phyloP scores from a whole-genome alignment of 2,329 filamentous ascomycete genomes.

The Microsporum ferrugineum region DNA sequence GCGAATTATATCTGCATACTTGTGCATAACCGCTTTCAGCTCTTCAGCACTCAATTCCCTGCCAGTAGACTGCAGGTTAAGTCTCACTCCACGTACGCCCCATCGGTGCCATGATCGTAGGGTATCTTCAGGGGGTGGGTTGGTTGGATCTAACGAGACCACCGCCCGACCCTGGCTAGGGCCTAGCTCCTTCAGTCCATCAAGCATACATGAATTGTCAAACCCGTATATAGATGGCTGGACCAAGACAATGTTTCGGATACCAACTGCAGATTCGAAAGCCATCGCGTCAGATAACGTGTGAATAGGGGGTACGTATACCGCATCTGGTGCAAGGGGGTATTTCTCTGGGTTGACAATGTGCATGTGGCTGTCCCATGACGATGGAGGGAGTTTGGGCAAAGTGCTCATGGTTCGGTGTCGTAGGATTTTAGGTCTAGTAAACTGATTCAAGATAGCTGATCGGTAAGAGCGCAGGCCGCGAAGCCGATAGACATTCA shows the following conservation, averaged over 20 bases:
- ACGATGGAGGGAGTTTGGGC: constrained; percentile 21
- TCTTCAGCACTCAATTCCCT: constrained; percentile 31
- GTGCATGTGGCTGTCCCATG: constrained; percentile 56
- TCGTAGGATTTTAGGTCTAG: neutral
- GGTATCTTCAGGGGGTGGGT: constrained; percentile 27
- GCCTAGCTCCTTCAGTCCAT: constrained; percentile 42
- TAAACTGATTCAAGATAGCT: neutral
- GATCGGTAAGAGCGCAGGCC: neutral
- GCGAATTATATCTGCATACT: constrained; percentile 42
- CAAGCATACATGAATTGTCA: constrained; percentile 50
- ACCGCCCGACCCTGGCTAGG: constrained; percentile 43
- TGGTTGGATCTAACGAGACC: constrained; percentile 44
- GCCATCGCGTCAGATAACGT: constrained; percentile 40
- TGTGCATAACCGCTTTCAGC: constrained; percentile 33
- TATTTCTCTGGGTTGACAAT: constrained; percentile 45
- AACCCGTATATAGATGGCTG: constrained; percentile 52
- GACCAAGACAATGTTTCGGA: constrained; percentile 47
- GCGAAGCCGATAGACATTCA: neutral
- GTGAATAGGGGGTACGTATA: constrained; percentile 42
- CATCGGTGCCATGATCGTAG: constrained; percentile 45
- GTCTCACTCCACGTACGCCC: constrained; percentile 48
- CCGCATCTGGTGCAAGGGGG: constrained; percentile 38
- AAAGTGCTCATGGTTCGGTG: neutral
- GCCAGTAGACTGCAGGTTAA: constrained; percentile 48
- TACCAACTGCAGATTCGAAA: constrained; percentile 40